Evolutionary conservation across 148 eudicot species (phyloP), one percentile per base, ranked within the genome.

Genomic region (Rheum nobile): DNA sequence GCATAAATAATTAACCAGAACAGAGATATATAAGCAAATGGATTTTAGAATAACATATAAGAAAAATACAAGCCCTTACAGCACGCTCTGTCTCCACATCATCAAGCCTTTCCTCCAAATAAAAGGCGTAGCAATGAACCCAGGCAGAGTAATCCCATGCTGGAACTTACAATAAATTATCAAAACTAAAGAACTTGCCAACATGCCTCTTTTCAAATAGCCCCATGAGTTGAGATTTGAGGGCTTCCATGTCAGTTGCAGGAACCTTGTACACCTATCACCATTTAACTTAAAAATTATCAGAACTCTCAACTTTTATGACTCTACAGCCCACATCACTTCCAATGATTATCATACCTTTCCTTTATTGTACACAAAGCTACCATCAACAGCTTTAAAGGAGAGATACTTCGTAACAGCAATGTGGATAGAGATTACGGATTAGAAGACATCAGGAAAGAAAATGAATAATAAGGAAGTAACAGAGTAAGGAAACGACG

Each of bases 131-230:
- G 65, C 88, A 80, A 71, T 96, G 96, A 71, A 91, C 96, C 98
- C 98, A 95, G 44, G 93, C 90, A 82, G 98, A 95, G 84, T 95
- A 91, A 86, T 95, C 98, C 98, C 98, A 95, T 38, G 97, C 97
- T 91, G 89, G 47, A 74, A 34, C 75, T n/a, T n/a, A n/a, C n/a
- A n/a, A n/a, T n/a, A n/a, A n/a, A n/a, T n/a, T n/a, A n/a, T n/a
- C 97, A 79, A 80, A 94, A 21, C 88, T 83, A 59, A 94, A 88
- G 81, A 94, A 94, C 63, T 94, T 91, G 32, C 97, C 82, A 83
- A 93, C 93, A 75, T 96, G 92, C 6, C 98, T 91, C 82, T 94
- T 93, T 71, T 91, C 98, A 82, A 94, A 91, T 75, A 94, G 85
- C 31, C 98, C 98, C 98, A 94, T 94, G 52, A 94, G 88, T 43